Evolutionary conservation across 2,329 filamentous ascomycete species (phyloP).

Genomic region (Zymoseptoria passerinii): DNA sequence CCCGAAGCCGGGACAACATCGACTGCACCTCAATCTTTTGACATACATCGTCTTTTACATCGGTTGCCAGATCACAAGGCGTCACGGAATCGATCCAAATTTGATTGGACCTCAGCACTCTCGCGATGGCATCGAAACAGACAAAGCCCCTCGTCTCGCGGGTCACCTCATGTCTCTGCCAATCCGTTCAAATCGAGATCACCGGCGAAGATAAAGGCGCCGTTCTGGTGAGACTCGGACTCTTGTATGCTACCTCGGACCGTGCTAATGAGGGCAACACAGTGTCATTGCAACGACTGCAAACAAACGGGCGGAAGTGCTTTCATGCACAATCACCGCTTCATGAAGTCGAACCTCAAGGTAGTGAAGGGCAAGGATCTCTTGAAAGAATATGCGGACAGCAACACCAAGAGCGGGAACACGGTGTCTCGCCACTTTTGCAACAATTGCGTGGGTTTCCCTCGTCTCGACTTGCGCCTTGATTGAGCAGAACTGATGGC

Average conservation of each 20-base stretch:
- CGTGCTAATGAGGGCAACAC: background rate
- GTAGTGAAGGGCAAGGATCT: constrained; percentile 19
- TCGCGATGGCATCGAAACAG: constrained; percentile 5
- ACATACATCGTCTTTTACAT: background rate
- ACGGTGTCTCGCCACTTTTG: constrained; percentile 23
- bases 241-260: background rate
- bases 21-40: background rate
- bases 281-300: constrained; percentile 25
- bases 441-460: constrained; percentile 20
- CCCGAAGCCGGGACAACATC: background rate
- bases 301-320: constrained; percentile 18
- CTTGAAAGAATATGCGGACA: constrained; percentile 19
- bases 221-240: constrained; percentile 10
- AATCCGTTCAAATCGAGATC: constrained; percentile 17
- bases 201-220: constrained; percentile 24
- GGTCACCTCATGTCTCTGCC: constrained; percentile 23
- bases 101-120: background rate
- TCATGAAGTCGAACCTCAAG: constrained; percentile 19
- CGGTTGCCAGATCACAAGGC: background rate
- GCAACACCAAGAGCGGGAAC: constrained; percentile 21
- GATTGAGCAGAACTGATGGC: background rate
- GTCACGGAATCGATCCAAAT: background rate
- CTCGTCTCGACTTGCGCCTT: background rate
- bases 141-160: constrained; percentile 7
- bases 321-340: constrained; percentile 26